A percentile compares a stretch with the other conserved stretches of the same genome.
Evolutionary conservation across 148 eudicot species (phyloP).

Genomic region (Vaccinium macrocarpon): DNA sequence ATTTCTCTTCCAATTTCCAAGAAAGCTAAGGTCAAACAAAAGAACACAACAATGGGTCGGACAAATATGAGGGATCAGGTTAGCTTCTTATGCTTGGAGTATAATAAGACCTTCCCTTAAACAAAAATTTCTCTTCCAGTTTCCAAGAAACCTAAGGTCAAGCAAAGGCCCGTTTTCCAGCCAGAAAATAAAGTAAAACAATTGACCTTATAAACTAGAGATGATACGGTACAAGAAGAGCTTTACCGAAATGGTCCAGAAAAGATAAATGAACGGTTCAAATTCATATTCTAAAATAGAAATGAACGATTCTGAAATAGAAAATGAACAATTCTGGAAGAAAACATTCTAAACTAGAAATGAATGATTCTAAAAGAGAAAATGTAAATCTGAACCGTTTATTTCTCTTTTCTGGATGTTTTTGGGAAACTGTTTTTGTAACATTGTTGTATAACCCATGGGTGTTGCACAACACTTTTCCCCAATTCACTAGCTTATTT

Average conservation of each 20-base stretch:
- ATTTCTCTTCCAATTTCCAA: neutral
- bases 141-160: conserved; percentile 6
- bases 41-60: neutral
- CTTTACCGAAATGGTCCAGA: no score
- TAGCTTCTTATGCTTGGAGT: neutral
- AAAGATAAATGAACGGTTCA: no score
- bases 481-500: neutral
- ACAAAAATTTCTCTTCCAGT: neutral
- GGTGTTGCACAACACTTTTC: neutral
- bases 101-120: neutral
- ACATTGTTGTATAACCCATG: neutral
- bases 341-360: no score
- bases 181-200: neutral
- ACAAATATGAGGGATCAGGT: conserved; percentile 9
- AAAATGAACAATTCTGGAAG: no score
- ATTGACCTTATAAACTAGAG: neutral
- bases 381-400: no score
- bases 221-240: no score
- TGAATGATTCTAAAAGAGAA: no score
- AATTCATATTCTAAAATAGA: no score
- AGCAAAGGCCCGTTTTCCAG: neutral
- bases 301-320: no score
- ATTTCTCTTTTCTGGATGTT: no score
- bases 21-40: neutral
- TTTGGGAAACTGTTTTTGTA: no score